Percentiles rank a stretch among this genome's conserved stretches.
phyloP scores from a whole-genome alignment of 306 rosid species.

The Pyrus betulifolia region DNA sequence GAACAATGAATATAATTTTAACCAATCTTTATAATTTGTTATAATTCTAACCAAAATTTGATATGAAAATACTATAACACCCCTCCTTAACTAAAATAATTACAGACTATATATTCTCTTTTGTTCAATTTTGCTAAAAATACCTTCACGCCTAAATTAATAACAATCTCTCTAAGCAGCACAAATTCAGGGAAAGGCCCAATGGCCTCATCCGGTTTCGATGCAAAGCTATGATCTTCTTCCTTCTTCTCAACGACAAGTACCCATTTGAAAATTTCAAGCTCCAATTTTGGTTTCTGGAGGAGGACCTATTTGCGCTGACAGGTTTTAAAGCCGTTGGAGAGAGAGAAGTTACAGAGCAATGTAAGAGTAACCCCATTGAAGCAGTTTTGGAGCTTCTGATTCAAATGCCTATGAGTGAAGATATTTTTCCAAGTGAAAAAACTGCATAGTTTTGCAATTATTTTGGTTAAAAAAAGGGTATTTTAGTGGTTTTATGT shows the following conservation, averaged over 20 bases:
- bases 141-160: not conserved
- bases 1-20: too few species aligned
- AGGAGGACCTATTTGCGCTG: constrained; percentile 1
- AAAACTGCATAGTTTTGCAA: too few species aligned
- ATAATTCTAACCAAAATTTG: too few species aligned
- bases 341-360: constrained; percentile 23
- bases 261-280: constrained; percentile 15
- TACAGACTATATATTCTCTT: too few species aligned
- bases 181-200: constrained; percentile 84
- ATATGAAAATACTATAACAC: too few species aligned
- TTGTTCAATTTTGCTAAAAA: too few species aligned
- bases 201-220: constrained; percentile 60
- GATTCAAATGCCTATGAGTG: too few species aligned
- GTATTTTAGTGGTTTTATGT: too few species aligned
- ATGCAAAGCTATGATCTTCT: constrained; percentile 48
- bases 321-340: constrained; percentile 12
- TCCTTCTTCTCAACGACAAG: constrained; percentile 32
- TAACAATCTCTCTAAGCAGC: constrained; percentile 61
- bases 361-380: constrained; percentile 36
- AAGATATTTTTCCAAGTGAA: too few species aligned
- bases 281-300: constrained; percentile 9
- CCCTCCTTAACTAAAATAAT: too few species aligned
- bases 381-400: not conserved
- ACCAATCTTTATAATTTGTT: too few species aligned
- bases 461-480: too few species aligned